Evolutionary conservation across 2,329 filamentous ascomycete genomes (phyloP), one percentile per base, ranked within the genome.

Genomic region (Clathrospora elynae): DNA sequence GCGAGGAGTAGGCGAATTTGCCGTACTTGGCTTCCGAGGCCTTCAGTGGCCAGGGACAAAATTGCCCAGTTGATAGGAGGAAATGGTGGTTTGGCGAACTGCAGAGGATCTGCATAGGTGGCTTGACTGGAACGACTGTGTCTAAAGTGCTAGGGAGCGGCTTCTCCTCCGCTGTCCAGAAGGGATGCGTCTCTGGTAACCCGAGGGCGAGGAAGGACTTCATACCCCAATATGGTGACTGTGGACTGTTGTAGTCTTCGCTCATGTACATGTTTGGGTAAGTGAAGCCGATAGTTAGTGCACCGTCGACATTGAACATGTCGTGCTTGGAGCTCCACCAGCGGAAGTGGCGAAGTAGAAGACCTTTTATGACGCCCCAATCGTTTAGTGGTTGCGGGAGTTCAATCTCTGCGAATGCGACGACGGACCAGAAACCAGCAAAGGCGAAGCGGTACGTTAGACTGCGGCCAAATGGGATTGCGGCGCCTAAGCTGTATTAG

Each of bases 181-280:
- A 81, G 0, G 64, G 55, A 32, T 78, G 65, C 0, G 58, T 47
- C 1, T 54, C 46, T 0, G 64, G 46, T 0, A 81, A 42, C 0
- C 64, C 67, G 0, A 78, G 57, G 0, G 69, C 71, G 1, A 79
- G 61, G 3, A 81, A 71, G 0, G 74, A 73, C 42, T 81, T 81
- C 14, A 81, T 59, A 6, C 71, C 74, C 79, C 78, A 81, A 52
- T 81, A 82, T 0, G 73, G 68, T 0, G 78, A 81, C 46, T 81
- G 78, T 0, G 78, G 77, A 2, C 78, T 81, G 53, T 81, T 81
- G 58, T 82, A 81, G 49, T 80, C 75, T 54, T 82, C 79, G 23
- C 69, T 67, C 71, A 81, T 72, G 51, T 75, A 81, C 74, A 79
- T 79, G 49, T 81, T 81, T 7, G 71, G 70, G 24, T 72, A 74